These are phyloP conservation scores for Pyrus hybrid DNA, from an alignment of 331 rosid genomes.

Conservation along the genomic window DNA sequence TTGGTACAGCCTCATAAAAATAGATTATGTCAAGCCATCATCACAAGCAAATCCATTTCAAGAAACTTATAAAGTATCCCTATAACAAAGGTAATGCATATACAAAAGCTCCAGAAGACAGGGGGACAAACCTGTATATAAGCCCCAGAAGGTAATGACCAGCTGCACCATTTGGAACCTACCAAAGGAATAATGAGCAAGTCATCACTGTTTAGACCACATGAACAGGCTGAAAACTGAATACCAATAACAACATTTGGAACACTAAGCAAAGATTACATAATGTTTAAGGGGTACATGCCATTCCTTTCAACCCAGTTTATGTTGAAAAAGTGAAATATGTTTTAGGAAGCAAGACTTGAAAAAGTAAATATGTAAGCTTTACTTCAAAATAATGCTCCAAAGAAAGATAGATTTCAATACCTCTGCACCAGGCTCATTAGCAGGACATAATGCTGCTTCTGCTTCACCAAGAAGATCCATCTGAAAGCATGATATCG, in stretches of 20 bases:
- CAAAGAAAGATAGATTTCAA: neutral
- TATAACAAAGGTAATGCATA: neutral
- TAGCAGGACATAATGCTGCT: constrained; percentile 74
- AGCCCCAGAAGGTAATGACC: constrained; percentile 96
- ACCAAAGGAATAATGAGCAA: constrained; percentile 19
- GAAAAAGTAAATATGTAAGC: neutral
- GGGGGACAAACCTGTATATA: constrained; percentile 66
- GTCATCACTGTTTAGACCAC: constrained; percentile 12
- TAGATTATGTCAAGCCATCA: neutral
- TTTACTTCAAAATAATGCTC: neutral
- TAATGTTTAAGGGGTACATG: neutral
- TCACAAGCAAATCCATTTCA: neutral
- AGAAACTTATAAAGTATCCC: neutral
- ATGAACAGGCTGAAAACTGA: neutral
- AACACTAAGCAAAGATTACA: neutral
- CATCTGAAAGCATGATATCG: constrained; percentile 94
- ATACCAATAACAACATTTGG: neutral
- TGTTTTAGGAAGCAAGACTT: neutral
- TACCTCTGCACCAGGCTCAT: constrained; percentile 88
- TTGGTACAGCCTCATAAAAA: neutral
- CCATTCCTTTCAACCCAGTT: neutral
- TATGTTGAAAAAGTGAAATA: neutral
- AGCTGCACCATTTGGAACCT: constrained; percentile 98
- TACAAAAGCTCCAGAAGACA: neutral
- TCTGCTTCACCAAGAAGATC: constrained; percentile 91